Evolutionary conservation across 176 grass and related monocot genomes (phyloP), one percentile per base, ranked within the genome.

Genomic region (Elaeis guineensis): DNA sequence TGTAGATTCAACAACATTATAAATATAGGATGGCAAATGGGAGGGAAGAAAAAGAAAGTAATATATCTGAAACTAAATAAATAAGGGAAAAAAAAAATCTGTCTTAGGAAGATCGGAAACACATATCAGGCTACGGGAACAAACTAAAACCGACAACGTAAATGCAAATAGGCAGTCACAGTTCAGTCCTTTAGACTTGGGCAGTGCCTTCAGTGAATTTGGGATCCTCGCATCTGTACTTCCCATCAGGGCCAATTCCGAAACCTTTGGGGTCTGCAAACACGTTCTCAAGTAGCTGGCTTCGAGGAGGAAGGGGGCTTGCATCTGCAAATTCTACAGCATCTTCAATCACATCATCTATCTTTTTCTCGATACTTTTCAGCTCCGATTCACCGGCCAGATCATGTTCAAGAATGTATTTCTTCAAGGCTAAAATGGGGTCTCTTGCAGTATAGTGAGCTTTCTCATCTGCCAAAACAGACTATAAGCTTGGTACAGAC

Each of bases 201-300:
- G 93, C 93, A 0, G 93, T 98, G 21, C 93, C 93, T 65, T 98
- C 78, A 0, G 84, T 98, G 70, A 98, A 98, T 54, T 83, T 80
- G 17, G 87, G 93, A 58, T 98, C 93, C 76, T 92, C 93, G 0
- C 93, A 98, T 28, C 93, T 66, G 59, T 98, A 98, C 76, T 80
- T 89, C 5, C 93, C 93, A 17, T 92, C 93, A 0, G 93, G 84
- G 9, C 93, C 93, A 1, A 98, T 91, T 55, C 93, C 93, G n/a
- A 98, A 98, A 39, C 93, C 93, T 50, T 81, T 98, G 44, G 93
- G 87, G 55, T 97, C 92, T 2, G 84, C 75, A 20, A 91, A 97
- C 20, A 97, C 92, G 15, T 91, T 91, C 60, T 97, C 92, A 35
- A 97, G 51, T 5, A 97, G 72, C 60, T 97, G 92, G 53, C 87